Evolutionary conservation across 2,329 filamentous ascomycete genomes (phyloP).

Genomic region (Fusarium neocosmosporiellum): DNA sequence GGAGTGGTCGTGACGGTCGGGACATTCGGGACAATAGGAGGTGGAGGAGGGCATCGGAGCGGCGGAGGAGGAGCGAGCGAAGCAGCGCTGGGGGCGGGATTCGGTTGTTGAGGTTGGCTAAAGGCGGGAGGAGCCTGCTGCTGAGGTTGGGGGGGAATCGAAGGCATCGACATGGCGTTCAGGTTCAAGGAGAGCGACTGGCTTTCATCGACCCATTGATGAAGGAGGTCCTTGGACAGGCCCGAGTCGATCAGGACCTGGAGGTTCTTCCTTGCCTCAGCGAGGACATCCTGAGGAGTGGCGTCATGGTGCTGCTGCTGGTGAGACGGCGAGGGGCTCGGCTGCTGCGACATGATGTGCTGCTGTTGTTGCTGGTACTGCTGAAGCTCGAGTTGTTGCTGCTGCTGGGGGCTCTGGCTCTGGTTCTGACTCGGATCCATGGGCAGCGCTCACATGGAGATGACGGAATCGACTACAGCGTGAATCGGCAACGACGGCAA

Average conservation of each 20-base stretch:
- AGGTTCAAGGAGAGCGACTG: slow-evolving; percentile 46
- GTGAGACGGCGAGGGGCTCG: slow-evolving; percentile 37
- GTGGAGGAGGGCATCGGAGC: slow-evolving; percentile 49
- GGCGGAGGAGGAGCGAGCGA: slow-evolving; percentile 46
- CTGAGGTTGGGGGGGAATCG: slow-evolving; percentile 30
- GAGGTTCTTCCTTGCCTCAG: slow-evolving; percentile 58
- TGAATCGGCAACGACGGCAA: slow-evolving; percentile 20
- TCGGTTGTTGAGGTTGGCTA: slow-evolving; percentile 24
- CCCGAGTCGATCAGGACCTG: slow-evolving; percentile 59
- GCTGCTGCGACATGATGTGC: slow-evolving; percentile 39
- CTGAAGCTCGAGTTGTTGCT: slow-evolving; percentile 35
- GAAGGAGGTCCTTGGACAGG: slow-evolving; percentile 56
- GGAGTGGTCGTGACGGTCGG: slow-evolving; percentile 34
- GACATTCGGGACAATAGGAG: slow-evolving; percentile 38
- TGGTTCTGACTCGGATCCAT: slow-evolving; percentile 48
- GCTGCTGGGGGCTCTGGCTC: slow-evolving; percentile 41
- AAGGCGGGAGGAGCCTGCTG: slow-evolving; percentile 33
- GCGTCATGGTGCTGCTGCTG: slow-evolving; percentile 47
- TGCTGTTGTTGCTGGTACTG: slow-evolving; percentile 35
- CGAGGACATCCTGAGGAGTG: slow-evolving; percentile 57
- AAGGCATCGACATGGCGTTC: slow-evolving; percentile 23
- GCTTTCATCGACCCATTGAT: slow-evolving; percentile 55
- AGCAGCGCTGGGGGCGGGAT: slow-evolving; percentile 28
- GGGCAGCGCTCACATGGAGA: slow-evolving; percentile 38
- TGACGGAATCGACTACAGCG: slow-evolving; percentile 38